phyloP scores from a whole-genome alignment of 2,329 filamentous ascomycete genomes.

The Aspergillus novoparasiticus region DNA sequence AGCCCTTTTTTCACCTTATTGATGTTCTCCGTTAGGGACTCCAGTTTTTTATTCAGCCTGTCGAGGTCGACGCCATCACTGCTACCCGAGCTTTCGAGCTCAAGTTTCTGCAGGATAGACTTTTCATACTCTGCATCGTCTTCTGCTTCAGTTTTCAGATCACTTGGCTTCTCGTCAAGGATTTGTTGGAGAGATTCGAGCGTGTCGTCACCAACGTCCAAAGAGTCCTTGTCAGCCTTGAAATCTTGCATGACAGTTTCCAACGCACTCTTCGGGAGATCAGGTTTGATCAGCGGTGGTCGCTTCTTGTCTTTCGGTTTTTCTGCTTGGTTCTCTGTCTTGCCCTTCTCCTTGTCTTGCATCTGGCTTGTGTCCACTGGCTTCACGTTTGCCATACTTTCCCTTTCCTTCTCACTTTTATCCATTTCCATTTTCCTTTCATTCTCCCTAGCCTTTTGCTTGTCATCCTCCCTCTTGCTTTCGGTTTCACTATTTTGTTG shows the following conservation, averaged over 20 bases:
- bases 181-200: slow-evolving; percentile 49
- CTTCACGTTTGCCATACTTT: not conserved
- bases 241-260: slow-evolving; percentile 45
- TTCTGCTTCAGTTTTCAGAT: slow-evolving; percentile 31
- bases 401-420: not conserved
- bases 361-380: not conserved
- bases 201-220: slow-evolving; percentile 48
- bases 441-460: slow-evolving; percentile 3
- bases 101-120: slow-evolving; percentile 29
- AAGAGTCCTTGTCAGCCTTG: slow-evolving; percentile 39
- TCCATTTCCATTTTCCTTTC: slow-evolving; percentile 9
- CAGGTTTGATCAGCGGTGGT: slow-evolving; percentile 35
- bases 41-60: slow-evolving; percentile 42
- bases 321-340: not conserved
- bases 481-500: slow-evolving; percentile 12
- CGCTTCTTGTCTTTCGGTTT: slow-evolving; percentile 20
- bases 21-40: slow-evolving; percentile 43
- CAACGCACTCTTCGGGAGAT: slow-evolving; percentile 45
- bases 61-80: slow-evolving; percentile 36
- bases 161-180: slow-evolving; percentile 34
- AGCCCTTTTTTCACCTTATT: slow-evolving; percentile 45
- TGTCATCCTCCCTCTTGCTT: not conserved
- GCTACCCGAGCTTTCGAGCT: slow-evolving; percentile 19
- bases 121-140: slow-evolving; percentile 37
- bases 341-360: not conserved